A percentile compares a stretch with the other conserved stretches of the same genome.
Evolutionary conservation across 1,284 basidiomycete genomes (phyloP).

Genomic region (Athelia sp.): DNA sequence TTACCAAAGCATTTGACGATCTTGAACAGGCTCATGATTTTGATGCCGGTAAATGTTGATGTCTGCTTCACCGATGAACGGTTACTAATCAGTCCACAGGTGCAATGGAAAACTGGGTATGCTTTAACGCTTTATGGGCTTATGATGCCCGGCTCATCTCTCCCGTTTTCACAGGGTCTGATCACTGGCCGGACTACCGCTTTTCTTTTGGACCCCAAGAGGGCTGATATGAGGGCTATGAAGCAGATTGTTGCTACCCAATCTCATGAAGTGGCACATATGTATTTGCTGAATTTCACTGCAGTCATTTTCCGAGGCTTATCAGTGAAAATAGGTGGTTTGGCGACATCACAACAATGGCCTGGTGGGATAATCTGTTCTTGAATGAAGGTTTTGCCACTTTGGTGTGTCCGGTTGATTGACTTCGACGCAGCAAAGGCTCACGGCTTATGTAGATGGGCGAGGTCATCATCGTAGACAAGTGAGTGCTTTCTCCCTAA

Average conservation of each 20-base stretch:
- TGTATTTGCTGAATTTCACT: constrained; percentile 41
- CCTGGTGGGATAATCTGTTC: constrained; percentile 91
- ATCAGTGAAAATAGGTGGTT: constrained; percentile 46
- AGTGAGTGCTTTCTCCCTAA: constrained; percentile 23
- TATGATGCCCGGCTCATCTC: not conserved
- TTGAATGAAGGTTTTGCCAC: constrained; percentile 90
- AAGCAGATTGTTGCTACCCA: constrained; percentile 78
- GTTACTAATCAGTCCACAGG: constrained; percentile 28
- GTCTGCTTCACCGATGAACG: not conserved
- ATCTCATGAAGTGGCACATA: constrained; percentile 81
- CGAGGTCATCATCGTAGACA: constrained; percentile 85
- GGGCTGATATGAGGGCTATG: constrained; percentile 71
- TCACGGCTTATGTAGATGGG: constrained; percentile 56
- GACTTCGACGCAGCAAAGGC: not conserved
- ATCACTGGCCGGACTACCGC: constrained; percentile 88
- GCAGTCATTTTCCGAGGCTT: constrained; percentile 3
- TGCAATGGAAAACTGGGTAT: constrained; percentile 92
- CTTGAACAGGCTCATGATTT: constrained; percentile 69
- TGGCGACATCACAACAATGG: constrained; percentile 89
- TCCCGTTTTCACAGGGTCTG: constrained; percentile 49
- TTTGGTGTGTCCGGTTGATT: constrained; percentile 39
- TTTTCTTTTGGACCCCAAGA: constrained; percentile 80
- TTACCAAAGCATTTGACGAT: no score
- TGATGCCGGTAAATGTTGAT: constrained; percentile 55
- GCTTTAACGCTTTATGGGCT: no score